These are phyloP conservation scores for Lepidopterella palustris DNA, from an alignment of 495 filamentous ascomycete genomes.

Conservation along the genomic window DNA sequence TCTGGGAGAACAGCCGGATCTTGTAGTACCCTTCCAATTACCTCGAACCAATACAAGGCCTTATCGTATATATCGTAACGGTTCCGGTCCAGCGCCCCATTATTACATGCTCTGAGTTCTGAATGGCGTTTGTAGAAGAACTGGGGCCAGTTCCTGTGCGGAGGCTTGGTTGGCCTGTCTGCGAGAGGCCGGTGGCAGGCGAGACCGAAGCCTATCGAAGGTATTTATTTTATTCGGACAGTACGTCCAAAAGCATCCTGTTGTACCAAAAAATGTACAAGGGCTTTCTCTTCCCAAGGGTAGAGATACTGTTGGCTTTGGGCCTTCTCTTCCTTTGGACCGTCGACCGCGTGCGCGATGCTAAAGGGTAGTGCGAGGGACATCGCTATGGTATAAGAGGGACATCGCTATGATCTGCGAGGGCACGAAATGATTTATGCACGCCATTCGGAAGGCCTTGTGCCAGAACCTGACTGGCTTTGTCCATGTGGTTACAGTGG, in stretches of 20 bases:
- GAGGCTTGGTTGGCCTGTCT: too few species aligned
- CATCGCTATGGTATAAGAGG: too few species aligned
- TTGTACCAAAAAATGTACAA: background rate
- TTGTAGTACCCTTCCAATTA: conserved; percentile 4
- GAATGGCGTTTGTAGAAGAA: conserved; percentile 8
- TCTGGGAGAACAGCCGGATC: conserved; percentile 4
- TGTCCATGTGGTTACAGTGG: background rate
- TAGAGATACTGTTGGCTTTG: conserved; percentile 16
- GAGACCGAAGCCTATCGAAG: too few species aligned
- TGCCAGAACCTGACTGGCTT: background rate
- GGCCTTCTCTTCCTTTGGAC: conserved; percentile 8
- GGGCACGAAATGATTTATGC: background rate
- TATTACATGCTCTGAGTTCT: background rate
- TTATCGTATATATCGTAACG: too few species aligned
- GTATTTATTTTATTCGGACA: too few species aligned
- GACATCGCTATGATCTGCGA: background rate
- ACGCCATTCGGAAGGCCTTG: background rate
- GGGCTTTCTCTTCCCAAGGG: background rate
- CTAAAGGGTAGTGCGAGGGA: background rate
- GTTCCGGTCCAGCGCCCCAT: conserved; percentile 1
- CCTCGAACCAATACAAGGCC: too few species aligned
- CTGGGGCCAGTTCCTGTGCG: background rate
- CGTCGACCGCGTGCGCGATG: background rate
- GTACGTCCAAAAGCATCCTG: too few species aligned
- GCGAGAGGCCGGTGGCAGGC: too few species aligned